Conservation (phyloP, 805 yeast genomes). For the Barnettozyma sucrosica region DNA sequence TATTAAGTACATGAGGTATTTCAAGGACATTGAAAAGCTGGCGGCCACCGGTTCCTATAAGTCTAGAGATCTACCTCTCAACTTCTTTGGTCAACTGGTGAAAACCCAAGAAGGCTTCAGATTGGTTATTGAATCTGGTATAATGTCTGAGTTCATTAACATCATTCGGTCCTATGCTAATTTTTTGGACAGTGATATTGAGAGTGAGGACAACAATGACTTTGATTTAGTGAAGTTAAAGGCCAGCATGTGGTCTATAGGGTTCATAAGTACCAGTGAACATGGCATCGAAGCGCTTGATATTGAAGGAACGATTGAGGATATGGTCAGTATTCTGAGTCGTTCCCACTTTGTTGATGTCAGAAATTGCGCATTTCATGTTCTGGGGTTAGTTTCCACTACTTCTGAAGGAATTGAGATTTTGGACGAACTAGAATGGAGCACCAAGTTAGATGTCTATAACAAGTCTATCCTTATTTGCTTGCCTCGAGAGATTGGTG, state of each 20-base stretch:
- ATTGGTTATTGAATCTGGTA: constrained; percentile 47
- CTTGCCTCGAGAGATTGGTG: constrained; percentile 32
- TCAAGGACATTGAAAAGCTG: constrained; percentile 42
- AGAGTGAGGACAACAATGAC: constrained; percentile 27
- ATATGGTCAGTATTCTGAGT: constrained; percentile 46
- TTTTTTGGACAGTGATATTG: constrained; percentile 18
- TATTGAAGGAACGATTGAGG: constrained; percentile 43
- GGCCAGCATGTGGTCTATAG: constrained; percentile 82
- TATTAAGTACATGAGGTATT: constrained; percentile 40
- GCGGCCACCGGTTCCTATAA: constrained; percentile 13
- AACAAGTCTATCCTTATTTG: constrained; percentile 39
- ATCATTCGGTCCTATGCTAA: constrained; percentile 29
- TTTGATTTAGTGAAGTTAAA: constrained; percentile 45
- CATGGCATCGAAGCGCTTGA: constrained; percentile 61
- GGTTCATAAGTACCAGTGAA: constrained; percentile 70
- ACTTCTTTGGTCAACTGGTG: constrained; percentile 76
- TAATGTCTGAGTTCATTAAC: constrained; percentile 35
- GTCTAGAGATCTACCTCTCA: constrained; percentile 40
- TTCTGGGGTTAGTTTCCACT: constrained; percentile 64
- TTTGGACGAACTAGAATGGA: constrained; percentile 79
- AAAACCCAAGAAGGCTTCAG: constrained; percentile 76
- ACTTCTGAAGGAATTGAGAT: constrained; percentile 81
- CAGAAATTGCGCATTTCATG: constrained; percentile 72
- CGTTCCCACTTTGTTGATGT: constrained; percentile 50
- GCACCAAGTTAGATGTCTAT: constrained; percentile 38